phyloP scores from a whole-genome alignment of 352 stramenopile species.

The Globisporangium megalacanthum region DNA sequence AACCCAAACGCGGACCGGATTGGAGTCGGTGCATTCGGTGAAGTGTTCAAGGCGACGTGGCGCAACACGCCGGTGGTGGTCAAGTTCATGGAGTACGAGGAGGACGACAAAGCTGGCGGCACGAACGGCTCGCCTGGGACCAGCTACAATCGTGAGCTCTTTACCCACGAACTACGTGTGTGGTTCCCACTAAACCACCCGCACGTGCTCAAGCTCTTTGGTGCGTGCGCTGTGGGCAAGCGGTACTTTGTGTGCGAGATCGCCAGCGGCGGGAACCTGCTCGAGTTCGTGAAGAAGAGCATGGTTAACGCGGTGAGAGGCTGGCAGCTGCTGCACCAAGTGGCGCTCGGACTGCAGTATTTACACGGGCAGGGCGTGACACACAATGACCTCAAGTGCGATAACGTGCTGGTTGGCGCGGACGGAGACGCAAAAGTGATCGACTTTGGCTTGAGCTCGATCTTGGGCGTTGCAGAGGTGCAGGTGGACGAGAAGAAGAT shows the following conservation, averaged over 20 bases:
- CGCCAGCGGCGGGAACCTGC: too few relatives aligned
- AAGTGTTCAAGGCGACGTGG: too few relatives aligned
- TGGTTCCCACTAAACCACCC: too few relatives aligned
- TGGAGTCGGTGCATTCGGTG: too few relatives aligned
- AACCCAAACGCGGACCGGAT: neutral
- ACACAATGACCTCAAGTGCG: slow-evolving; percentile 8
- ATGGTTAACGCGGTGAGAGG: too few relatives aligned
- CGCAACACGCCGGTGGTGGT: neutral
- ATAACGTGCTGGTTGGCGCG: slow-evolving; percentile 1
- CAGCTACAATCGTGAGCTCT: neutral
- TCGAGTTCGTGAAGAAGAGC: too few relatives aligned
- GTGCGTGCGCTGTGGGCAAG: too few relatives aligned
- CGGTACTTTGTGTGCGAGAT: too few relatives aligned
- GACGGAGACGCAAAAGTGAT: neutral
- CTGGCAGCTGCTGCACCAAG: neutral
- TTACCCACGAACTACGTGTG: too few relatives aligned
- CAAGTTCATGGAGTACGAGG: neutral
- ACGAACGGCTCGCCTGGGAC: too few relatives aligned
- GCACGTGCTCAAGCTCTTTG: too few relatives aligned
- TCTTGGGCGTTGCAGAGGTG: neutral
- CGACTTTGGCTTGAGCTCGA: neutral
- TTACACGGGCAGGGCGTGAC: neutral
- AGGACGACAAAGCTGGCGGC: too few relatives aligned
- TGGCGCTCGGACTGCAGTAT: slow-evolving; percentile 1
- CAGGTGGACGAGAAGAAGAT: neutral